Base-by-base conservation (phyloP, 805 yeast species). In the Candida sphagnicola region DNA sequence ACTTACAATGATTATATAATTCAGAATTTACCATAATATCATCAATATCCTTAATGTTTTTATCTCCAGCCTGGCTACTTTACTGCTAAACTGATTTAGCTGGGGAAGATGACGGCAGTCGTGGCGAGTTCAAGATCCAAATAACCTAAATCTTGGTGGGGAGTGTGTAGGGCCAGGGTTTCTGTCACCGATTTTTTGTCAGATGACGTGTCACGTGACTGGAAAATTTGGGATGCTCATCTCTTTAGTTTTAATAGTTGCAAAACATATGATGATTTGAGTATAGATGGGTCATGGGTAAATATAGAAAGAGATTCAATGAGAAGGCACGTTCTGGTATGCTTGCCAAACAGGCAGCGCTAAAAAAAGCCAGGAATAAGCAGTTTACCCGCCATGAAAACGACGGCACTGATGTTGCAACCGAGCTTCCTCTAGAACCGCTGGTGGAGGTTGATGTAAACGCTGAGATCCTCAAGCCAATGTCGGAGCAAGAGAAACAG, bases 271-370 rank as follows among this genome's bases (percentile, higher is more conserved):
- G 10, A 21, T 21, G 24, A 10, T 21, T 11, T 26, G 29, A 5
- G 13, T 26, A 13, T 16, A 6, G 32, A 10, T 6, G 19, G 32
- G 19, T n/a, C 23, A 87, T 87, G 95, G 95, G 91, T 41, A 84
- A 83, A 44, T 86, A 85, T 57, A 74, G 93, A 48, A 76, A 77
- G 59, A 62, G 95, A 44, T 84, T 81, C 67, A 87, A 87, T 56
- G 95, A 83, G 57, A 85, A 84, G 65, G 95, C 93, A 40, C 78
- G 95, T 24, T 56, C 87, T 2, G 95, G 95, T 14, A 83, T 84
- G 74, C 80, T 87, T 51, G 80, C 88, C 19, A 86, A 82, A 68
- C 85, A 82, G 57, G 78, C 82, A 21, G 80, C 80, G 35, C 65
- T 87, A 50, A 81, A 78, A 46, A 62, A 64, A 36, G 84, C 78